A percentile compares a stretch with the other conserved stretches of the same genome.
Evolutionary conservation across 768 basidiomycete genomes (phyloP).

Genomic region (Sporobolomyces pararoseus): DNA sequence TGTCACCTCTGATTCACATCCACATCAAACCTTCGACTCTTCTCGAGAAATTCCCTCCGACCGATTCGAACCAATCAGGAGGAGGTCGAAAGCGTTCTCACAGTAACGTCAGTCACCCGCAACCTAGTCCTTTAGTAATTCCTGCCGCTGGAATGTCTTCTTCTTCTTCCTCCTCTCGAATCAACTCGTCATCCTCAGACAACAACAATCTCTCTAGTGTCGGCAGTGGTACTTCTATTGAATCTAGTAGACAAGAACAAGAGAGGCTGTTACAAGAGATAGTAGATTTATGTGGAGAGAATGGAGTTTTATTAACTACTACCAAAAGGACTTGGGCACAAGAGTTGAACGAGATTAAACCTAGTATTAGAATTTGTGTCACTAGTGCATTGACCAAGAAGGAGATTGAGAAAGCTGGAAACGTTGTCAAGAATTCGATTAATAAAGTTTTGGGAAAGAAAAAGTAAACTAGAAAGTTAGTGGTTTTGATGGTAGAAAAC

Average conservation of each 20-base stretch:
- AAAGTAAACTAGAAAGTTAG: too few species aligned
- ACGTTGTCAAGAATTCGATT: slow-evolving; percentile 67
- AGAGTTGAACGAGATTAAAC: slow-evolving; percentile 73
- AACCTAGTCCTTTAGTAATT: slow-evolving; percentile 47
- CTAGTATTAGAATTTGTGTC: slow-evolving; percentile 79
- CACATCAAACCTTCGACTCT: slow-evolving; percentile 55
- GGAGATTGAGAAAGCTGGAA: slow-evolving; percentile 84
- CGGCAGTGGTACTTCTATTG: not conserved
- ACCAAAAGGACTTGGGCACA: slow-evolving; percentile 65
- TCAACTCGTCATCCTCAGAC: not conserved
- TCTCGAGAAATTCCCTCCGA: slow-evolving; percentile 32
- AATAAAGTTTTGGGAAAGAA: slow-evolving; percentile 63
- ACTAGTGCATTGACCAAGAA: slow-evolving; percentile 75
- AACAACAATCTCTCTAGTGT: not conserved
- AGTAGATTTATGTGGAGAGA: slow-evolving; percentile 75
- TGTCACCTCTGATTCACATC: slow-evolving; percentile 85
- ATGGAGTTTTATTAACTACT: slow-evolving; percentile 80
- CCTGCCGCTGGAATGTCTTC: slow-evolving; percentile 40
- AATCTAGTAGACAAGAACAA: slow-evolving; percentile 55
- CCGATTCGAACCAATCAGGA: slow-evolving; percentile 43
- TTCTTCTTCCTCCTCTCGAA: slow-evolving; percentile 45
- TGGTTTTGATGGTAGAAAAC: too few species aligned
- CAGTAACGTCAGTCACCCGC: slow-evolving; percentile 57
- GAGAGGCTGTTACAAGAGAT: slow-evolving; percentile 83
- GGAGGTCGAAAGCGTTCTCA: slow-evolving; percentile 44